Evolutionary conservation across 257 asterid genomes (phyloP), one percentile per base, ranked within the genome.

Genomic region (Scutellaria baicalensis): DNA sequence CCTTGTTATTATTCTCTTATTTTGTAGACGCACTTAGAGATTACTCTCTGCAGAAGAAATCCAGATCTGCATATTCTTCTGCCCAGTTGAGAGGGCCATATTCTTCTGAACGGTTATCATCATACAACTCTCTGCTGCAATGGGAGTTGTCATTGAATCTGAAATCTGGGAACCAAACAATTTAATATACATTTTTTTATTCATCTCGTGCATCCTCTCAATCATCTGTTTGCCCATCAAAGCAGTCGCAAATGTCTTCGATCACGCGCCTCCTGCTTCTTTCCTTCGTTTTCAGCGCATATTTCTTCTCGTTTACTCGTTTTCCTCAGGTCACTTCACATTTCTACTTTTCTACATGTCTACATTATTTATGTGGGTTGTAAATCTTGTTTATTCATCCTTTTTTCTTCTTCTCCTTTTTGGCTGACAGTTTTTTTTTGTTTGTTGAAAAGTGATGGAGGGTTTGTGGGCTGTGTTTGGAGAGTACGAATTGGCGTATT

Each of bases 381-480:
- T 56, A 33, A 52, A 27, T 54, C 49, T 51, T 10, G 47, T 33
- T 40, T 45, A 50, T 35, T n/a, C 18, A 44, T 67, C 20, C 16
- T 11, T 49, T 44, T 20, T 8, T 27, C 0, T 31, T 23, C 17
- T 18, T 3, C 11, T 2, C 8, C 6, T 43, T 27, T 62, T 14
- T 59, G n/a, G 62, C 72, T 69, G 38, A 56, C 3, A 74, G 13
- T 2, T 68, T 51, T 47, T 0, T 69, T 75, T 12, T 52, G 33
- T 76, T 58, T 49, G 58, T 48, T 63, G 35, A 21, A 50, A 63
- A 89, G 97, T 83, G 75, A 76, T 85, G 81, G 87, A 89, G 82
- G 97, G 99, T 54, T 75, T 88, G 54, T 82, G 86, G 89, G 72
- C 77, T n/a, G 86, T 89, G 86, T 86, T 85, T 76, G 97, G 97